phyloP scores from a whole-genome alignment of 495 filamentous ascomycete genomes.

The Talaromyces liani region DNA sequence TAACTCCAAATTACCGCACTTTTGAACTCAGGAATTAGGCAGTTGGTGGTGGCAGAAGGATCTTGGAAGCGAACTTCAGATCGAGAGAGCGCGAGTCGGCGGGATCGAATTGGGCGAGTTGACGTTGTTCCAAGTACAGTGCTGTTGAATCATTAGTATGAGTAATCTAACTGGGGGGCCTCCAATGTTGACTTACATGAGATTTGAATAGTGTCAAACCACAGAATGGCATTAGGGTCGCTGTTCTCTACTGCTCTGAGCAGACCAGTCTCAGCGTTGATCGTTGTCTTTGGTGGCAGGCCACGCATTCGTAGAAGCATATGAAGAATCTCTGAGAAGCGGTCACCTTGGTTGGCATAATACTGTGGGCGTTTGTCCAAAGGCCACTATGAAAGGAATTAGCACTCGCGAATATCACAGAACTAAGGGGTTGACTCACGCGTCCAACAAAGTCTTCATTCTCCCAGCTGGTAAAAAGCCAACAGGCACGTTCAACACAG shows the following conservation, averaged over 20 bases:
- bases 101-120: constrained; percentile 48
- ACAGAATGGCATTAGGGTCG: constrained; percentile 44
- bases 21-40: background rate
- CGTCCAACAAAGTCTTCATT: constrained; percentile 43
- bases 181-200: constrained; percentile 41
- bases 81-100: constrained; percentile 61
- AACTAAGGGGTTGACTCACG: constrained; percentile 15
- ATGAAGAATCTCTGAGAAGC: constrained; percentile 61
- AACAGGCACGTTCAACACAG: constrained; percentile 77
- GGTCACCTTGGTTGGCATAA: constrained; percentile 64
- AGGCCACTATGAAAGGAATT: constrained; percentile 48
- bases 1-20: background rate
- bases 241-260: constrained; percentile 45
- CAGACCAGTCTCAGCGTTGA: constrained; percentile 44
- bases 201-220: constrained; percentile 54
- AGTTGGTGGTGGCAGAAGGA: constrained; percentile 39
- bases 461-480: constrained; percentile 71
- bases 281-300: constrained; percentile 53
- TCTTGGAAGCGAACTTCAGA: constrained; percentile 53
- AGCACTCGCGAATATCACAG: background rate
- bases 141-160: constrained; percentile 15
- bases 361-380: constrained; percentile 57
- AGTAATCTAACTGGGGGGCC: background rate
- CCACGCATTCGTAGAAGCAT: constrained; percentile 72
- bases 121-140: constrained; percentile 37